Base-by-base conservation (phyloP, 305 asterid genomes). In the Caryopteris hybrid region DNA sequence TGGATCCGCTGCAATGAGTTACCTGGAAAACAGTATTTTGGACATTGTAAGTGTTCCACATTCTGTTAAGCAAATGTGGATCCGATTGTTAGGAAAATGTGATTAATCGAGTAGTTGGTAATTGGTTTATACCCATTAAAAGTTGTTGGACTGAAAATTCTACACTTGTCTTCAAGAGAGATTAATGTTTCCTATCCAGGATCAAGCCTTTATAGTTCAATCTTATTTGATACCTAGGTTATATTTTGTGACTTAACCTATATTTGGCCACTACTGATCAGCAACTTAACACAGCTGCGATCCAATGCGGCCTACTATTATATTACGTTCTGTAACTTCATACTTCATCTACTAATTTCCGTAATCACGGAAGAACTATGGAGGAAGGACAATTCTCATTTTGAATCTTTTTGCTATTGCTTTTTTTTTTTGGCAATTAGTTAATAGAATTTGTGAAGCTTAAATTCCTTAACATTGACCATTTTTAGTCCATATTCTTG, bases 401-500 rank as follows among this genome's bases (percentile, higher is more conserved):
- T n/a, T n/a, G n/a, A n/a, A n/a, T n/a, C n/a, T n/a, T n/a, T n/a
- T n/a, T n/a, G n/a, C n/a, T n/a, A n/a, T n/a, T n/a, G n/a, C n/a
- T n/a, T n/a, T n/a, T n/a, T n/a, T n/a, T n/a, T n/a, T n/a, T n/a
- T n/a, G 52, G 31, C 17, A 21, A 13, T 51, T 27, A 3, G 23
- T 51, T 48, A 17, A 39, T 38, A 39, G 50, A 61, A 53, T n/a
- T 38, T 34, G 46, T 64, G 27, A 39, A 47, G 25, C 48, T 38
- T n/a, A 57, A 53, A 17, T 42, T 29, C 59, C 27, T 47, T 62
- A 34, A 63, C 16, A 63, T 7, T 31, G 8, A 5, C 47, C 41
- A 20, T 52, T 67, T 50, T 36, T 29, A 62, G 21, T 60, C 48
- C 36, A 55, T 29, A 36, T 39, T 60, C 62, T 51, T 45, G 67